Conservation (phyloP, 2,329 filamentous ascomycete genomes). For the Aspergillus sojae region DNA sequence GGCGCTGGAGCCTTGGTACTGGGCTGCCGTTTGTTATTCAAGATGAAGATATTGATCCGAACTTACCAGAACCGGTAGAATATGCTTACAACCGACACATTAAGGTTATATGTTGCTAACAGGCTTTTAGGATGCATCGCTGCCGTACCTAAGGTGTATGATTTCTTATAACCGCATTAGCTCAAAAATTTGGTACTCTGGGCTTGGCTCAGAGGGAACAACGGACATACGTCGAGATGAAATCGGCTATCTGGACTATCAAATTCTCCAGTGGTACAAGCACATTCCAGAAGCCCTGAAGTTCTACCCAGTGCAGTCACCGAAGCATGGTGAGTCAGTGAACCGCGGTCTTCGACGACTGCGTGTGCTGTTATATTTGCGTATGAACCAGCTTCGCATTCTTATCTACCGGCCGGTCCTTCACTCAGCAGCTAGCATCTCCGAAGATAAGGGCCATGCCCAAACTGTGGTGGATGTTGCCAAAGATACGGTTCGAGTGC, state of each 20-base stretch:
- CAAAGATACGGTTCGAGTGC: conserved; percentile 65
- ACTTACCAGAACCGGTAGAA: conserved; percentile 74
- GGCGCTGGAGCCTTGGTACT: conserved; percentile 87
- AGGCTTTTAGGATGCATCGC: conserved; percentile 41
- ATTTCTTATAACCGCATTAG: conserved; percentile 80
- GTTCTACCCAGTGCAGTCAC: conserved; percentile 61
- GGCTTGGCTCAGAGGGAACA: conserved; percentile 69
- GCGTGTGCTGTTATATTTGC: conserved; percentile 80
- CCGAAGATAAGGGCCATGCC: conserved; percentile 72
- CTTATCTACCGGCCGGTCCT: conserved; percentile 86
- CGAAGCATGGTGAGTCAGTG: conserved; percentile 50
- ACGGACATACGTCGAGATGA: conserved; percentile 71
- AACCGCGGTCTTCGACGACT: conserved; percentile 72
- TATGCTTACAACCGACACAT: background rate
- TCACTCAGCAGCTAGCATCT: conserved; percentile 81
- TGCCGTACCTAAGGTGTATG: conserved; percentile 80
- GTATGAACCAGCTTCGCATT: conserved; percentile 87
- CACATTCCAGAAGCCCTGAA: conserved; percentile 66
- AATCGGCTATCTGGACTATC: conserved; percentile 78
- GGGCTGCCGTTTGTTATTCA: conserved; percentile 84
- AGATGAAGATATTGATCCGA: conserved; percentile 81
- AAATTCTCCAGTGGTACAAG: conserved; percentile 85
- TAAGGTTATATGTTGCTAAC: conserved; percentile 4
- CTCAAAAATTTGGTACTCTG: conserved; percentile 83
- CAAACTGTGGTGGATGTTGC: conserved; percentile 68